Evolutionary conservation across 2,329 filamentous ascomycete genomes (phyloP), one percentile per base, ranked within the genome.

Genomic region (Tolypocladium ovalisporum): DNA sequence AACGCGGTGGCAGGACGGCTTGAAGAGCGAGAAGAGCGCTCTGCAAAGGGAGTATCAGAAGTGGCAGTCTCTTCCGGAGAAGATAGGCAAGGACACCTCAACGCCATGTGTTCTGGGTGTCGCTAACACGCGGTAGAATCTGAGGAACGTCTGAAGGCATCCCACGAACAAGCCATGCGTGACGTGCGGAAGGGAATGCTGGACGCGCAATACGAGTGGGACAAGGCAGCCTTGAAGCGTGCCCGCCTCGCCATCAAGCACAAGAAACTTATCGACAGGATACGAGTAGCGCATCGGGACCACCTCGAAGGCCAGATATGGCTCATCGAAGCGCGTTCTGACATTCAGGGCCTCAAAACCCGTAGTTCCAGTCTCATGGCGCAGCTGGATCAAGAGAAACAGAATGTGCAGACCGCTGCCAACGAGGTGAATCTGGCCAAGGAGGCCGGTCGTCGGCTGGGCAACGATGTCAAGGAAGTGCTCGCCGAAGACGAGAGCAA

Each of bases 291-390:
- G 7, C 83, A 88, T 55, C 78, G 86, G 52, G 79, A 81, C 17
- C 73, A 90, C 13, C 71, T 92, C 19, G 85, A 92, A 64, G 84
- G 82, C 2, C 81, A 89, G 62, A 78, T 97, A 51, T 79, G 84
- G 60, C 74, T 82, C 0, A 81, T 95, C 35, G 94, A 99, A 75
- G 92, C 90, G 1, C 71, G 78, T n/a, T 97, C 91, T 0, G 94
- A 99, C 65, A 71, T 88, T 3, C 78, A 83, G 51, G 81, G 82
- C 7, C 76, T 97, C n/a, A 81, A 83, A 64, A 75, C 76, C 19
- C 85, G 85, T 58, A 90, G 90, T 63, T 64, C 70, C 10, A 76
- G 82, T 53, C 82, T 90, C 58, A 76, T 79, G 56, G 67, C 75
- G 47, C 70, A 73, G 49, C 74, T 88, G 4, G 75, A 80, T 27